Evolutionary conservation across 2,329 filamentous ascomycete genomes (phyloP).

Genomic region (Cryoendolithus antarcticus): DNA sequence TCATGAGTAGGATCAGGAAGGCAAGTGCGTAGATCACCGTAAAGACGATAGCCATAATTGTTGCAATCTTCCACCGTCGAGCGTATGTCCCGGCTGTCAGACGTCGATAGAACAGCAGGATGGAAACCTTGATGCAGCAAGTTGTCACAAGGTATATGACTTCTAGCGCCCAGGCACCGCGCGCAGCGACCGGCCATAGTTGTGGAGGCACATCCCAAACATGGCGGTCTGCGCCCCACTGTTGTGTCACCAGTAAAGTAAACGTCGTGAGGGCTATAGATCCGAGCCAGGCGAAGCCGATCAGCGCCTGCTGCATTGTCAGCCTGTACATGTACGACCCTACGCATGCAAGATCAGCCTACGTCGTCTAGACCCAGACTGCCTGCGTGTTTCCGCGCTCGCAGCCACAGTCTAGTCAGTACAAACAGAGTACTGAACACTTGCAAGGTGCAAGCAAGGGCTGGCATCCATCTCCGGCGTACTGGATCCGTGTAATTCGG

Average conservation of each 20-base stretch:
- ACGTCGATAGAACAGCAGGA: slow-evolving; percentile 18
- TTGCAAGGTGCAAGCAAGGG: slow-evolving; percentile 16
- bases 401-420: slow-evolving; percentile 16
- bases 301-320: slow-evolving; percentile 4
- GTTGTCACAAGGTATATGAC: slow-evolving; percentile 11
- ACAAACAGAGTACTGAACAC: slow-evolving; percentile 16
- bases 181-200: slow-evolving; percentile 4
- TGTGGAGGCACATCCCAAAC: slow-evolving; percentile 12
- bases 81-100: slow-evolving; percentile 16
- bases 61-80: slow-evolving; percentile 8
- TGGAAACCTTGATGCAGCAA: slow-evolving; percentile 12
- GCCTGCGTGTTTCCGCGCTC: slow-evolving; percentile 14
- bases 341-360: not conserved
- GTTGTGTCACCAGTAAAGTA: slow-evolving; percentile 6
- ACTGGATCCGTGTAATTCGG: slow-evolving; percentile 19
- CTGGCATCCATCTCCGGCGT: slow-evolving; percentile 20
- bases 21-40: slow-evolving; percentile 6
- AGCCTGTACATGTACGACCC: not conserved
- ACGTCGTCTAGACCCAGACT: slow-evolving; percentile 21
- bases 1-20: slow-evolving; percentile 8
- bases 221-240: slow-evolving; percentile 10
- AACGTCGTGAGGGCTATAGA: slow-evolving; percentile 9
- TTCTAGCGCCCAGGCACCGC: slow-evolving; percentile 10
- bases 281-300: slow-evolving; percentile 8
- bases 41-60: slow-evolving; percentile 8